Evolutionary conservation across 1,284 basidiomycete genomes (phyloP), one percentile per base, ranked within the genome.

Genomic region (Hypsizygus ulmarius): DNA sequence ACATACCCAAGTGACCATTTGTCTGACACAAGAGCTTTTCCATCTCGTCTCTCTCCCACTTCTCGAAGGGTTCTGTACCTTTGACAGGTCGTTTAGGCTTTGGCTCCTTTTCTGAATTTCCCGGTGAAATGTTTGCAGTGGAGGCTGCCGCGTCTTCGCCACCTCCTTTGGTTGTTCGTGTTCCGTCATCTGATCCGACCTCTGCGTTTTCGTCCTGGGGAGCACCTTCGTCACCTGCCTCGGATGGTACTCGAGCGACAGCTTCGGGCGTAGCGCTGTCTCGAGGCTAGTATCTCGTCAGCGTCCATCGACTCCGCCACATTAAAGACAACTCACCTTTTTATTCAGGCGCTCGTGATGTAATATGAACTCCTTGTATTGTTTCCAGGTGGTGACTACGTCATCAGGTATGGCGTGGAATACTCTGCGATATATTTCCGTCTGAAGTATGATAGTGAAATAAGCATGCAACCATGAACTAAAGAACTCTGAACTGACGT

Each of bases 321-420:
- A 37, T 28, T 11, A 15, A 27, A 39, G 18, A 37, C 40, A 21
- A 64, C 77, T 53, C 58, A 87, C 87, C 29, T 76, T 77, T 67
- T 81, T 86, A 56, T 75, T 80, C 52, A 92, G 68, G 27, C 88
- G 81, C 55, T 93, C 91, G 50, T 90, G 85, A 60, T 90, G 78
- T 28, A 77, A 68, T 34, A 85, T 66, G 59, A 91, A 96, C 51
- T 93, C 87, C 64, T 87, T 94, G 71, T 96, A 96, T 62, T 92
- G 89, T 59, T 93, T 93, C 95, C 94, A 97, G 0, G 93, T 94
- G 1, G 87, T 88, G 45, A 97, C 82, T 11, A 86, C 72, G 64
- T 97, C 93, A 64, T 97, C 94, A 3, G 94, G 94, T 37, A 93
- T 74, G 40, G 89, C 87, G 60, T 93, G 86, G 72, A 97, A 97